Conservation (phyloP, 2,329 filamentous ascomycete genomes). For the Fusarium fracticaudum region DNA sequence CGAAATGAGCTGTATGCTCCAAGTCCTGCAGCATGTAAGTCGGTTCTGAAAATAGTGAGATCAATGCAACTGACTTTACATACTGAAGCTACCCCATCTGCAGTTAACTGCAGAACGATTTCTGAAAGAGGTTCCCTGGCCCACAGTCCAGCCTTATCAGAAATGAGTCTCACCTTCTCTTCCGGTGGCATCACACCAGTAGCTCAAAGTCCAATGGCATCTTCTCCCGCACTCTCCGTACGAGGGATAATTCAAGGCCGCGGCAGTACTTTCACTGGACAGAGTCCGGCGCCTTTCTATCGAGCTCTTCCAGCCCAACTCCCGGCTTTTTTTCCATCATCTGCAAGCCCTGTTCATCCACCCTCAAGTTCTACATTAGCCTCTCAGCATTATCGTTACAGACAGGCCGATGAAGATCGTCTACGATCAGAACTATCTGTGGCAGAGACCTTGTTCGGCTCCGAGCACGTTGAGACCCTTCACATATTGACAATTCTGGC, state of each 20-base stretch:
- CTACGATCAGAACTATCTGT: neutral
- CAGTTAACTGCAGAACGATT: neutral
- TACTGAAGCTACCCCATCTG: neutral
- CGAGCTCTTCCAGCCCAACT: fast-evolving
- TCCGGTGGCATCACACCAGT: fast-evolving
- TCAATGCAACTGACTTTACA: fast-evolving
- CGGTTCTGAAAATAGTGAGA: fast-evolving
- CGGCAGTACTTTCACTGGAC: neutral
- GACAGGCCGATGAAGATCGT: neutral
- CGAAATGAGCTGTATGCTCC: neutral
- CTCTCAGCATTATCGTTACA: neutral
- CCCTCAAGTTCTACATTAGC: fast-evolving
- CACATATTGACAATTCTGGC: fast-evolving
- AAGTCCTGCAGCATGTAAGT: neutral
- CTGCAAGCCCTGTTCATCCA: fast-evolving
- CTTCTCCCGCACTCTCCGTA: neutral
- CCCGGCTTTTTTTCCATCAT: fast-evolving
- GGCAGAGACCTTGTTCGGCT: neutral
- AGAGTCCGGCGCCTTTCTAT: neutral
- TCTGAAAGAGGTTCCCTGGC: neutral
- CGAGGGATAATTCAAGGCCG: fast-evolving
- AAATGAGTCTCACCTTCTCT: neutral
- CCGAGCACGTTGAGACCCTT: fast-evolving
- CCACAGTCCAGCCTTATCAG: neutral
- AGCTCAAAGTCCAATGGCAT: fast-evolving